Percentiles rank a stretch among this genome's conserved stretches.
phyloP scores from a whole-genome alignment of 192 early-diverging fungal species.

The Umbelopsis sp. region DNA sequence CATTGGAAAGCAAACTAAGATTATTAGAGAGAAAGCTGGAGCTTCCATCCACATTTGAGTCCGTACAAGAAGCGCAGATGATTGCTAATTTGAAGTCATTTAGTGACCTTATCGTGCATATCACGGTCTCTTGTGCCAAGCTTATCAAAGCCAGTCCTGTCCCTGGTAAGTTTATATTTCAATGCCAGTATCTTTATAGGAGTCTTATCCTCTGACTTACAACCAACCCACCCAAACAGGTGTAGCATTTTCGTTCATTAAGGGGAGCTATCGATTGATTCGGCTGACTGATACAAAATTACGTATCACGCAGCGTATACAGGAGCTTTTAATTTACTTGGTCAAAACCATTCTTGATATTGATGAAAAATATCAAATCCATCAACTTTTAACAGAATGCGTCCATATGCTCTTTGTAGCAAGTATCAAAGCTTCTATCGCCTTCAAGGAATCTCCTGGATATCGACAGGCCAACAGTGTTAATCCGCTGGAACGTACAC shows the following conservation, averaged over 20 bases:
- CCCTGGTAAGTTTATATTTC: conserved; percentile 34
- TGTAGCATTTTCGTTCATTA: conserved; percentile 7
- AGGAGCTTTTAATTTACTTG: conserved; percentile 46
- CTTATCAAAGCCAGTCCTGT: conserved; percentile 59
- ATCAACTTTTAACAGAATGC: conserved; percentile 52
- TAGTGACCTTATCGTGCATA: conserved; percentile 43
- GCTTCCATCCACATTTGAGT: conserved; percentile 2
- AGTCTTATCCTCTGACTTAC: neutral
- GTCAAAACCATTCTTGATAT: conserved; percentile 51
- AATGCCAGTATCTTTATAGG: neutral
- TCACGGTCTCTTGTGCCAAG: conserved; percentile 50
- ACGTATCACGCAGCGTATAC: conserved; percentile 25
- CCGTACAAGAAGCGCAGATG: neutral
- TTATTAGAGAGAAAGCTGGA: conserved; percentile 8
- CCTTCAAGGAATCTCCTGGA: conserved; percentile 56
- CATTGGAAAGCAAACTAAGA: conserved; percentile 19
- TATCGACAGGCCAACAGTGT: conserved; percentile 30
- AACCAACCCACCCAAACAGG: neutral
- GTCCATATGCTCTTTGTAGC: conserved; percentile 51
- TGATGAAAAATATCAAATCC: conserved; percentile 58
- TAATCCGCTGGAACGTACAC: neutral
- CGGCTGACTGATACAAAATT: conserved; percentile 2
- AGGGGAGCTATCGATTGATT: neutral
- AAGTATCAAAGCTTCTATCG: conserved; percentile 54
- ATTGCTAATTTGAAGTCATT: conserved; percentile 6